Evolutionary conservation across 768 basidiomycete genomes (phyloP), one percentile per base, ranked within the genome.

Genomic region (Termitomyces sp.): DNA sequence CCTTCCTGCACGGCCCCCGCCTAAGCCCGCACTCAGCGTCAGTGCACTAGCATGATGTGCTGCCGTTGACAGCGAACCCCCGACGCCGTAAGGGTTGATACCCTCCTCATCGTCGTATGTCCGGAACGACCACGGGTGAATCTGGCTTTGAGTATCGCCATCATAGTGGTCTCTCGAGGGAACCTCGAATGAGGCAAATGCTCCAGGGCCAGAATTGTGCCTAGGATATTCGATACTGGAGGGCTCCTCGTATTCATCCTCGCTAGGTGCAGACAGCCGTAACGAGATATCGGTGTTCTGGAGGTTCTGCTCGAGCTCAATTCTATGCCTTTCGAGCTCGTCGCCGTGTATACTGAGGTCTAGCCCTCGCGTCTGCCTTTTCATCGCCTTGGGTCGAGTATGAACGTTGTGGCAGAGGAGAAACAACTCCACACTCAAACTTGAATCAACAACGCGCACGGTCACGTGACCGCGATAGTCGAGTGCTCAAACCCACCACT

Each of bases 1-100:
- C 47, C 78, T 74, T 19, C 68, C 69, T 19, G 68, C 71, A 5
- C 78, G 73, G 3, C 83, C 76, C 41, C 81, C 85, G 38, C 80
- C 85, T 10, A 96, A 78, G 0, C 94, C 94, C 3, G 92, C 91
- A 52, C 81, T 89, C 17, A 97, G 78, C 0, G 94, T 96, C 52
- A 96, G 75, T 2, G 84, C 91, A 60, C 88, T 91, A 26, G 91
- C 93, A 70, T 97, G 94, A 69, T 97, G 94, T 1, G 86, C 91
- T 9, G 83, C 84, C 0, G 94, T 95, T 0, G 91, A 94, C 57
- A 91, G 69, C 0, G 88, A 89, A 56, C 85, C 83, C 21, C 80
- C 84, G 41, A 78, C 83, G 38, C 78, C 81, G 61, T 84, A 89
- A 0, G 87, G 86, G 60, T 80, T 76, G 33, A 86, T 71, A 19